Conservation (phyloP, 129 eudicot species). For the Scalesia atractyloides region DNA sequence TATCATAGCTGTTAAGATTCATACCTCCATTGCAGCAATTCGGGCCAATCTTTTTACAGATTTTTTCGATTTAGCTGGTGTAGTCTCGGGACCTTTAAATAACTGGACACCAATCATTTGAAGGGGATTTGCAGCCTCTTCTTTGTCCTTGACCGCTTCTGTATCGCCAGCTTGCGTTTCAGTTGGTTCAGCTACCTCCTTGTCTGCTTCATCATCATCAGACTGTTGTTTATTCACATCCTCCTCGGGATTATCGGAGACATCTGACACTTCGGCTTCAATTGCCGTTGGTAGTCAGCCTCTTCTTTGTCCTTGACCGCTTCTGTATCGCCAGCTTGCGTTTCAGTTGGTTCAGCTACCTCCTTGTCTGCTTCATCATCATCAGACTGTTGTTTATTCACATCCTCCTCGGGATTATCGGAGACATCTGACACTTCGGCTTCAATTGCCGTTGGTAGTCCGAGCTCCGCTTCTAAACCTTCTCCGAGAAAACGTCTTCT, state of each 20-base stretch:
- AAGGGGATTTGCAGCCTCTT: conserved; percentile 71
- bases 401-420: conserved; percentile 63
- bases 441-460: conserved; percentile 45
- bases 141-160: conserved; percentile 71
- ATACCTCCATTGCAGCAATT: conserved; percentile 67
- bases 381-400: conserved; percentile 48
- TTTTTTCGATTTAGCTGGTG: conserved; percentile 59
- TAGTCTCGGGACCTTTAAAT: conserved; percentile 63
- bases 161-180: conserved; percentile 65
- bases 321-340: conserved; percentile 56
- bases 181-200: conserved; percentile 75
- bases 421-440: conserved; percentile 52
- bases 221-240: conserved; percentile 48
- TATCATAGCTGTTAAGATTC: conserved; percentile 9
- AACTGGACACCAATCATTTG: conserved; percentile 97
- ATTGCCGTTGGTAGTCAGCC: conserved; percentile 52
- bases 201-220: conserved; percentile 75
- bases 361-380: conserved; percentile 79
- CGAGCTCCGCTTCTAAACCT: conserved; percentile 51
- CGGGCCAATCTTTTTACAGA: conserved; percentile 56
- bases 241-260: conserved; percentile 55
- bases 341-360: conserved; percentile 70
- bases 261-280: conserved; percentile 52
- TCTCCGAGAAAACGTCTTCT: conserved; percentile 88
- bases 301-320: conserved; percentile 76